A percentile compares a stretch with the other conserved stretches of the same genome.
phyloP scores from a whole-genome alignment of 441 rosid species.

The Omphalea diandra region DNA sequence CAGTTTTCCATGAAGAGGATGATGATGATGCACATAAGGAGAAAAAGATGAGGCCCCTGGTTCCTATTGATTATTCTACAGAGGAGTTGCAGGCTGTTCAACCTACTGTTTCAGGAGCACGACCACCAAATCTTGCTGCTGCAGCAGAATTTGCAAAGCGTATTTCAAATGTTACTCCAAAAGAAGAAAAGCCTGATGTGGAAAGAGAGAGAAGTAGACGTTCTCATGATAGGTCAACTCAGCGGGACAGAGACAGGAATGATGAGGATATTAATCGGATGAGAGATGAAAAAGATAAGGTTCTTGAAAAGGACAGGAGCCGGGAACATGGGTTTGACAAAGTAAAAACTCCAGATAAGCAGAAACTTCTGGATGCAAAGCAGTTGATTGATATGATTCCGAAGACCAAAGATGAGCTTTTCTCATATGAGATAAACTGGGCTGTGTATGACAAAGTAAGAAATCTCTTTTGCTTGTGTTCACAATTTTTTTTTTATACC shows the following conservation, averaged over 20 bases:
- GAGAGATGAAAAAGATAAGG: conserved; percentile 54
- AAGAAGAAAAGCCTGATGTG: conserved; percentile 66
- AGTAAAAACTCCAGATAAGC: conserved; percentile 67
- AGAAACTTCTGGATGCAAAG: conserved; percentile 91
- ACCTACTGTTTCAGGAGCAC: conserved; percentile 53
- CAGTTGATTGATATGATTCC: conserved; percentile 99
- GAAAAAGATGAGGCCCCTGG: conserved; percentile 93
- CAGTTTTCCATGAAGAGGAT: conserved; percentile 93
- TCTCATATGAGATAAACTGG: conserved; percentile 94
- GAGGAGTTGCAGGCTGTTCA: conserved; percentile 93
- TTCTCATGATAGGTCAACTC: conserved; percentile 66
- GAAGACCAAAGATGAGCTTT: conserved; percentile 93
- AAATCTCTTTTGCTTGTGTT: conserved; percentile 4
- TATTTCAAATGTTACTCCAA: conserved; percentile 62
- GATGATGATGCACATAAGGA: conserved; percentile 88
- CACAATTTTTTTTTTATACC: neutral
- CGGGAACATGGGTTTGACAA: conserved; percentile 64
- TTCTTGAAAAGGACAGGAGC: conserved; percentile 53
- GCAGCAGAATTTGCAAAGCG: conserved; percentile 99
- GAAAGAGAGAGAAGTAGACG: conserved; percentile 85
- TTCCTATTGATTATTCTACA: conserved; percentile 93
- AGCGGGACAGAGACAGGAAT: conserved; percentile 62
- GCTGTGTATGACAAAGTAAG: conserved; percentile 81
- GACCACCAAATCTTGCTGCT: conserved; percentile 79
- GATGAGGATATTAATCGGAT: conserved; percentile 46